Base-by-base conservation (phyloP, 768 basidiomycete species). In the Rhodocollybia butyracea region DNA sequence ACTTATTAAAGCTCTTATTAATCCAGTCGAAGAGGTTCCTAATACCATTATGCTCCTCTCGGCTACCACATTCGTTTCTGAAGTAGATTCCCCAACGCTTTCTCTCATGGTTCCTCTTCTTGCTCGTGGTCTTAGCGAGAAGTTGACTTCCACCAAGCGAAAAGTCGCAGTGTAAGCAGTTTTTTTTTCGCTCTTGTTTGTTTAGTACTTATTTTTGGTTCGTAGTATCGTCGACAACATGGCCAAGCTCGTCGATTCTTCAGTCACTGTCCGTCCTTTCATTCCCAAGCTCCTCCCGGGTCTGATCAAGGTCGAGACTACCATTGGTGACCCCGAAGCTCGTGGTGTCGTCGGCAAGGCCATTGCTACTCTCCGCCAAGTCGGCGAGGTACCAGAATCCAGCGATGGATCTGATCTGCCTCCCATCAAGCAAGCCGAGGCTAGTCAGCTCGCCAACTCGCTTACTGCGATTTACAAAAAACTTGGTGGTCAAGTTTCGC, bases 21-120 rank as follows among this genome's bases (percentile, higher is more conserved):
- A 99, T 82, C 97, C 97, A 65, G 94, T 97, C 61, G 96, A 99
- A 80, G 97, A 99, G 85, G 95, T 98, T 56, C 91, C 95, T 66
- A 88, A 85, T 65, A 97, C 94, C 67, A 91, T 98, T 66, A 82
- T 82, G 60, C 89, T 96, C 76, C 93, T 97, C 75, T 94, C 95
- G 74, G 86, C 95, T 56, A 98, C 95, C 74, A 98, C 95, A 73
- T 98, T 97, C 87, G 95, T 98, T 91, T 92, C 95, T 51, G 95
- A 98, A 81, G 95, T 98, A 75, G 95, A 97, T 66, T 94, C 94
- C 47, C 83, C 94, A 55, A 97, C 95, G 62, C 88, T 98, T 62
- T 97, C 95, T 64, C 86, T 98, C 63, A 97, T 98, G 93, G 95
- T 95, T 57, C 95, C 95, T 67, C 86, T 98, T 19, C 78, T 98